phyloP scores from a whole-genome alignment of 805 yeast species.

The Ogataea nitratoaversa region DNA sequence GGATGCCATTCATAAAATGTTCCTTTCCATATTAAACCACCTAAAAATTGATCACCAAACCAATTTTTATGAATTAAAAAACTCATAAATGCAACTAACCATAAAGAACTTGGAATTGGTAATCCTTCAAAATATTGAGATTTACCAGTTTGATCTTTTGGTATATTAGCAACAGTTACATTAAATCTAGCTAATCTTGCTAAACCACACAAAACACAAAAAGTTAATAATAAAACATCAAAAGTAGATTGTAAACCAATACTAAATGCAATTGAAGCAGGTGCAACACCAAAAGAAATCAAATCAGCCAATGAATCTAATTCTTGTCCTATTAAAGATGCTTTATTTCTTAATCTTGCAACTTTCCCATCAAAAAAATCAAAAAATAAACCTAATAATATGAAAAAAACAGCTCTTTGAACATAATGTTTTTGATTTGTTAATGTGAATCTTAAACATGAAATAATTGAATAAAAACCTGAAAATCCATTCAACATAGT shows the following conservation, averaged over 20 bases:
- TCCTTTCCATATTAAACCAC: conserved; percentile 55
- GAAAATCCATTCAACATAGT: conserved; percentile 91
- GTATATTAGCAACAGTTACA: conserved; percentile 87
- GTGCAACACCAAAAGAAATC: conserved; percentile 92
- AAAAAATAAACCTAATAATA: conserved; percentile 86
- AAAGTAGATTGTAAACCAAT: conserved; percentile 83
- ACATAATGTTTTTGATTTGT: conserved; percentile 67
- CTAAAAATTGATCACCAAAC: conserved; percentile 50
- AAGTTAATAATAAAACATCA: conserved; percentile 72
- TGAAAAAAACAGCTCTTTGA: conserved; percentile 84
- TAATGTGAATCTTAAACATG: conserved; percentile 75
- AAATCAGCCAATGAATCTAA: conserved; percentile 95
- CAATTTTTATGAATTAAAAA: conserved; percentile 49
- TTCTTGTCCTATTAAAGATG: conserved; percentile 95
- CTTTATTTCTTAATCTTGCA: conserved; percentile 88
- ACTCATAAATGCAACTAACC: conserved; percentile 72
- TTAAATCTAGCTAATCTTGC: conserved; percentile 93
- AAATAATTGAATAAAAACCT: conserved; percentile 86
- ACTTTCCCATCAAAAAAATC: conserved; percentile 97
- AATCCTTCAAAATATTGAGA: conserved; percentile 92
- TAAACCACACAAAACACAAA: conserved; percentile 89
- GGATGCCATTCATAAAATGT: conserved; percentile 73
- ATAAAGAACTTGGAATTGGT: conserved; percentile 87
- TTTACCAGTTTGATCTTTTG: conserved; percentile 85
- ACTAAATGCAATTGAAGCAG: conserved; percentile 88